phyloP scores from a whole-genome alignment of 1,284 basidiomycete genomes.

The Ceratobasidium sp. region DNA sequence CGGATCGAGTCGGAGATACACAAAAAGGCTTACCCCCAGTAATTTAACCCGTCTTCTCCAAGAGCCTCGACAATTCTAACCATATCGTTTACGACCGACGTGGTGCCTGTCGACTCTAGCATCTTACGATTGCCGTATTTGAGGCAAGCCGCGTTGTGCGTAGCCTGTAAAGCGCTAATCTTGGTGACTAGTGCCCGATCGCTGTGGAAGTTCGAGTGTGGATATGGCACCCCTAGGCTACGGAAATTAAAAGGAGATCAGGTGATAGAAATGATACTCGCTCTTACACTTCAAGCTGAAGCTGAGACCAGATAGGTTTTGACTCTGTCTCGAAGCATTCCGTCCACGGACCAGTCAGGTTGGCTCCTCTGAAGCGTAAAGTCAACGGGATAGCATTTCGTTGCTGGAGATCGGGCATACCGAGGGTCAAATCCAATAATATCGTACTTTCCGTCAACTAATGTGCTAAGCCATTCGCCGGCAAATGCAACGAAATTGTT shows the following conservation, averaged over 20 bases:
- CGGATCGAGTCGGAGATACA: too few relatives aligned
- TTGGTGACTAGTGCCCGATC: conserved; percentile 2
- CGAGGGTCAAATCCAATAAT: conserved; percentile 41
- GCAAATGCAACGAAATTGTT: conserved; percentile 28
- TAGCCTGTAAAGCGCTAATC: background rate
- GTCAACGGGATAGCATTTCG: background rate
- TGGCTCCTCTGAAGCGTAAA: background rate
- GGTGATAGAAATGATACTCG: background rate
- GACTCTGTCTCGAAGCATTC: conserved; percentile 32
- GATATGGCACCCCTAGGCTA: conserved; percentile 2
- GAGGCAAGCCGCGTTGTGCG: conserved; percentile 41
- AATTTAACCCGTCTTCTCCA: conserved; percentile 51
- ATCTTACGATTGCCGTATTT: conserved; percentile 47
- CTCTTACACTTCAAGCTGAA: conserved; percentile 9
- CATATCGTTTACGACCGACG: conserved; percentile 52
- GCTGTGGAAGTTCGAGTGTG: background rate
- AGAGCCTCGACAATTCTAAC: conserved; percentile 51
- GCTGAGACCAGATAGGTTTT: conserved; percentile 5
- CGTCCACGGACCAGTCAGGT: conserved; percentile 30
- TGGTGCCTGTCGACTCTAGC: conserved; percentile 49
- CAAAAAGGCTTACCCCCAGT: conserved; percentile 51
- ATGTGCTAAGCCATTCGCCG: conserved; percentile 36
- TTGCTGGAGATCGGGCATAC: conserved; percentile 7
- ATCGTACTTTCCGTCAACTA: conserved; percentile 50
- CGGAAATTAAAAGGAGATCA: background rate